phyloP scores from a whole-genome alignment of 2,329 filamentous ascomycete species.

The Ophiognomonia clavigignenti-juglandacearum region DNA sequence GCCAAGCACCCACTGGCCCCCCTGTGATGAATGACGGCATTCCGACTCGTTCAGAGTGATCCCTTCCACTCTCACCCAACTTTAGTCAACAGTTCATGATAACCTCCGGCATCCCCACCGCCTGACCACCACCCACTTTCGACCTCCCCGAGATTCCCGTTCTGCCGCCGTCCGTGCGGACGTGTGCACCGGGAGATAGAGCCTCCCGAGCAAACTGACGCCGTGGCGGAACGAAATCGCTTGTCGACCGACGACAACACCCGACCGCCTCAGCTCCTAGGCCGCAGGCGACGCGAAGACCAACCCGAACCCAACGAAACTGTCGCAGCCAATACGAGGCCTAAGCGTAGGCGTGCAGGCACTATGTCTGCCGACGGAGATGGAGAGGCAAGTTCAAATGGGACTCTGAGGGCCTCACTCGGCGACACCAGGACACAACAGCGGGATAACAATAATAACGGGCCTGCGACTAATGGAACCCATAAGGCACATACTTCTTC shows the following conservation, averaged over 20 bases:
- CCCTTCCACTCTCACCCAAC: neutral
- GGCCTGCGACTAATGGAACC: slow-evolving; percentile 41
- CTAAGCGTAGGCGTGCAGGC: slow-evolving; percentile 55
- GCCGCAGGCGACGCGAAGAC: slow-evolving; percentile 49
- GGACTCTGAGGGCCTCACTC: slow-evolving; percentile 44
- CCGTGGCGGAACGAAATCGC: slow-evolving; percentile 68
- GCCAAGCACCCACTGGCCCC: neutral
- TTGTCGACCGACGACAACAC: slow-evolving; percentile 51
- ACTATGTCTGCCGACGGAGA: slow-evolving; percentile 62
- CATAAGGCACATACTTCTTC: slow-evolving; percentile 35
- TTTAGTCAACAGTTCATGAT: neutral
- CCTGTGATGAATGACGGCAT: slow-evolving; percentile 11
- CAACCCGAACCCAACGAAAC: no score
- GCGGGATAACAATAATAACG: slow-evolving; percentile 32
- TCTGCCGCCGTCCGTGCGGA: slow-evolving; percentile 11
- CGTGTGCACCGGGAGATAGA: slow-evolving; percentile 15
- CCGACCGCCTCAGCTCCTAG: slow-evolving; percentile 37
- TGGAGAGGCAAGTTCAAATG: slow-evolving; percentile 45
- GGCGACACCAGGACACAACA: slow-evolving; percentile 49
- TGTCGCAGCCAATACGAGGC: no score
- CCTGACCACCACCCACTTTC: neutral
- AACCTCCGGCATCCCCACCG: neutral
- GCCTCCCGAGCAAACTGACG: slow-evolving; percentile 51
- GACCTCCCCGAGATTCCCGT: neutral
- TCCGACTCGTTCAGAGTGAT: no score